phyloP scores from a whole-genome alignment of 148 eudicot species.

The Cornus kousa region DNA sequence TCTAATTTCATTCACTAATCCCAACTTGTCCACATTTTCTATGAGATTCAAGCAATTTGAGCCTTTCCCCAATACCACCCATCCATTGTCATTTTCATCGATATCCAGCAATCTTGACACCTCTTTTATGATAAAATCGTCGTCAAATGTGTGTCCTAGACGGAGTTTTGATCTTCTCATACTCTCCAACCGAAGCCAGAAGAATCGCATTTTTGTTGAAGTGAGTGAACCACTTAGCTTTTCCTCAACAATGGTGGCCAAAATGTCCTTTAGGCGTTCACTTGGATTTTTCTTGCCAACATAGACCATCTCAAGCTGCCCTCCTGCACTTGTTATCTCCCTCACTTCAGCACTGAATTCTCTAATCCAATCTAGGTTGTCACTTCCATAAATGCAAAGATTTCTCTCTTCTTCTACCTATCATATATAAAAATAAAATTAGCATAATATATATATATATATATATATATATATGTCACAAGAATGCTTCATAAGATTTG shows the following conservation, averaged over 20 bases:
- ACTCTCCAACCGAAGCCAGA: conserved; percentile 62
- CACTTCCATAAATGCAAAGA: conserved; percentile 60
- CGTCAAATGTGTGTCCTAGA: conserved; percentile 16
- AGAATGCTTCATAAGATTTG: conserved; percentile 9
- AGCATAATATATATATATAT: conserved; percentile 1
- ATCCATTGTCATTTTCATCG: conserved; percentile 28
- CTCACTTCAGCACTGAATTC: conserved; percentile 36
- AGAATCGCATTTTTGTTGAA: conserved; percentile 29
- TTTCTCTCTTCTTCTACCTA: conserved; percentile 53
- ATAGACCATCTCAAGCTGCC: conserved; percentile 46
- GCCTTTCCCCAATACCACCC: conserved; percentile 57
- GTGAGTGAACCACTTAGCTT: conserved; percentile 34
- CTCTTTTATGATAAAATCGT: conserved; percentile 32
- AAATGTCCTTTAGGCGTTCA: conserved; percentile 20
- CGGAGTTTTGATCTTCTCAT: conserved; percentile 47
- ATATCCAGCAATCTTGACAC: conserved; percentile 31
- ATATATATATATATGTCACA: conserved; percentile 37
- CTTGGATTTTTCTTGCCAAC: conserved; percentile 39
- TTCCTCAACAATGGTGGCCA: conserved; percentile 36
- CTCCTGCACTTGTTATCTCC: conserved; percentile 29
- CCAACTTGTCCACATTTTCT: conserved; percentile 34
- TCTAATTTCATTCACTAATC: conserved; percentile 52
- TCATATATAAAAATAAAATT: conserved; percentile 14
- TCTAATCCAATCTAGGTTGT: conserved; percentile 51
- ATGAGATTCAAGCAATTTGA: conserved; percentile 24